Evolutionary conservation across 148 eudicot genomes (phyloP), one percentile per base, ranked within the genome.

Genomic region (Cornus kousa): DNA sequence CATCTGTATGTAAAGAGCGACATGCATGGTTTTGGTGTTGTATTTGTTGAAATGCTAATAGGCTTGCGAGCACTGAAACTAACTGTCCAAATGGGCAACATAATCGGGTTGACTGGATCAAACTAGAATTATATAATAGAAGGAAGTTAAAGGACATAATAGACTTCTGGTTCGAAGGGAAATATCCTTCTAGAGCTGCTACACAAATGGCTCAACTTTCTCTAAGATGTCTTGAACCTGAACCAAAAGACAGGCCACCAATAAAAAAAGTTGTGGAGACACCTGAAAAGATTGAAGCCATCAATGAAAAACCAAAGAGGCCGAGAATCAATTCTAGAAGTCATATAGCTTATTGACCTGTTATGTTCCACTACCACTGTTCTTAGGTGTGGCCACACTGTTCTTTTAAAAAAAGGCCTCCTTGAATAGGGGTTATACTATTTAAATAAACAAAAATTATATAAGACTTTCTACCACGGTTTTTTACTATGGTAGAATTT

Each of bases 1-100:
- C 98, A 94, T 75, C 77, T 94, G 75, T 92, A 92, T 77, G 83
- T 91, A 22, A 93, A 93, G 82, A 91, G 97, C 55, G 97, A 94
- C 16, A 95, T 92, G 39, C 91, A 94, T 37, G 90, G 92, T 39
- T 94, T 92, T 53, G 98, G 98, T 1, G 94, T 94, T 9, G 98
- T 94, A 9, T 19, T 94, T 80, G 89, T 85, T 7, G 95, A 94
- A 83, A 87, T 94, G 78, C 84, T 94, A 3, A 92, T 95, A 3
- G 92, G 94, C 3, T 65, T 85, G 53, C 89, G 90, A 50, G 95
- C 90, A 43, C 82, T 0, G 97, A 93, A 71, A 19, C 68, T 32
- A 86, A 33, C 71, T 95, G 97, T 10, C 91, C 93, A 1, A 78
- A 22, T 59, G 90, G 86, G 48, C 82, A 82, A 55, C 86, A 84